Evolutionary conservation across 2,329 filamentous ascomycete genomes (phyloP).

Genomic region (Xylaria sp.): DNA sequence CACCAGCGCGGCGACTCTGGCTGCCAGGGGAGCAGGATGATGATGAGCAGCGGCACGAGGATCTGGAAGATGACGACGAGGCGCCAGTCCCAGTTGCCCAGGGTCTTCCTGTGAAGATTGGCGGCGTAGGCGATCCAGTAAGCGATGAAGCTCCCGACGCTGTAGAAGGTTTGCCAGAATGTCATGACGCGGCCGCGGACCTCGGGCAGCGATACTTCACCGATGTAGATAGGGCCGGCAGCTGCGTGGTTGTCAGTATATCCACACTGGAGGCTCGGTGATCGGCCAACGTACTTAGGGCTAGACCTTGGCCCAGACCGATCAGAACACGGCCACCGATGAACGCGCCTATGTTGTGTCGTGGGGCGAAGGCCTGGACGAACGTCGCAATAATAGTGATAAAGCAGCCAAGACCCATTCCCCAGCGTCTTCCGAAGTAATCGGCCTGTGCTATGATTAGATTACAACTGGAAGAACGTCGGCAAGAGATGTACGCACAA

Average conservation of each 20-base stretch:
- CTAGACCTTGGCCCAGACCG: slow-evolving; percentile 76
- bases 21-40: slow-evolving; percentile 71
- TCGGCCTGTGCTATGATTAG: slow-evolving; percentile 56
- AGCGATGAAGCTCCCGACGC: slow-evolving; percentile 72
- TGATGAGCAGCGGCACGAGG: slow-evolving; percentile 72
- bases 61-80: slow-evolving; percentile 80
- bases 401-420: slow-evolving; percentile 73
- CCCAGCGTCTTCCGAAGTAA: slow-evolving; percentile 69
- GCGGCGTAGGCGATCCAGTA: slow-evolving; percentile 74
- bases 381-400: slow-evolving; percentile 75
- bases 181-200: slow-evolving; percentile 76
- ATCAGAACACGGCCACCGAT: slow-evolving; percentile 76
- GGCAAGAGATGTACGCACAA: slow-evolving; percentile 51
- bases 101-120: slow-evolving; percentile 61
- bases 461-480: background rate
- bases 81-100: slow-evolving; percentile 79
- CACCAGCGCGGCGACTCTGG: slow-evolving; percentile 77
- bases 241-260: slow-evolving; percentile 53
- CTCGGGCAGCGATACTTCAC: slow-evolving; percentile 71
- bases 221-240: slow-evolving; percentile 76
- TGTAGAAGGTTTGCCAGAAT: slow-evolving; percentile 77
- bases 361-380: slow-evolving; percentile 73
- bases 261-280: background rate
- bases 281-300: slow-evolving; percentile 58
- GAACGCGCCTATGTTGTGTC: slow-evolving; percentile 71